These are phyloP conservation scores for Picea glauca DNA, from an alignment of 75 land plant species.

Conservation along the genomic window DNA sequence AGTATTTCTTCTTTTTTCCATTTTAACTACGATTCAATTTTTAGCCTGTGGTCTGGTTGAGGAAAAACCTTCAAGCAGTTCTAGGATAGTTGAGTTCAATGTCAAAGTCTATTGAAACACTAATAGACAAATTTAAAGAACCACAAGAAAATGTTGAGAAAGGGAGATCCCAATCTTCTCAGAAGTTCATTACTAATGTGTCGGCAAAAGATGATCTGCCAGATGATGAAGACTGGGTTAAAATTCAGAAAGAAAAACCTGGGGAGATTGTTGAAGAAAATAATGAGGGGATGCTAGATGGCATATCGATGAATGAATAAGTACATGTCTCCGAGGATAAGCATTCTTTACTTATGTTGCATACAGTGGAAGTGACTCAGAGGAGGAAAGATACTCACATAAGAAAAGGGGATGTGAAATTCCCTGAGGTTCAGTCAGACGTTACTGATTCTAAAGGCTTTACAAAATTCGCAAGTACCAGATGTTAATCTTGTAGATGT, in stretches of 20 bases:
- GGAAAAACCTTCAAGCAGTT: slow-evolving; percentile 29
- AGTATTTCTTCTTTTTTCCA: no score
- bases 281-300: slow-evolving; percentile 2
- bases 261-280: background rate
- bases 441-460: background rate
- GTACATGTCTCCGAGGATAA: background rate
- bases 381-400: slow-evolving; percentile 1
- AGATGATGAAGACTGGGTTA: slow-evolving; percentile 23
- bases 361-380: slow-evolving; percentile 1
- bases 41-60: slow-evolving; percentile 58
- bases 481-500: no score
- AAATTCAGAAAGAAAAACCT: background rate
- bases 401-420: background rate
- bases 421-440: background rate
- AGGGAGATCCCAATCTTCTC: background rate
- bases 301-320: slow-evolving; percentile 1
- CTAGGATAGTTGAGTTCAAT: background rate
- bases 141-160: background rate
- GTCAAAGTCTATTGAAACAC: background rate
- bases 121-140: background rate
- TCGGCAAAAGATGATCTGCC: background rate
- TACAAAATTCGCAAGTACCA: no score
- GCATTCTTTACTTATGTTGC: background rate
- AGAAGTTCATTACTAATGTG: background rate
- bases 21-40: slow-evolving; percentile 28